Base-by-base conservation (phyloP, 2,329 filamentous ascomycete species). In the Diplocarpon mali region DNA sequence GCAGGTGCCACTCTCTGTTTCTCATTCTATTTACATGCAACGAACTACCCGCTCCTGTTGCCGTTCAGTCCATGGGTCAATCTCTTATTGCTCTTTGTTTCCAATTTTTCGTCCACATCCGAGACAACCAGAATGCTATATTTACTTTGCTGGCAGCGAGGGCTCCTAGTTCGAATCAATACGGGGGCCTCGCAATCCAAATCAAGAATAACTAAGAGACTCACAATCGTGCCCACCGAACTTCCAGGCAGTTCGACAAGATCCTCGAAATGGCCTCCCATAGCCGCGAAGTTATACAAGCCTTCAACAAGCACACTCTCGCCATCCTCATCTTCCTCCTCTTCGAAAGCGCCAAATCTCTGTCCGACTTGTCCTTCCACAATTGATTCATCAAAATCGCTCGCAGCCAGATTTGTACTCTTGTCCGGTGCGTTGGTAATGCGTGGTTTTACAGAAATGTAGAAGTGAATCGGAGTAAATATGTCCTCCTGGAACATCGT, bases 251-350 rank as follows among this genome's bases (percentile, higher is more conserved):
- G 35, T 24, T 46, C 45, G 14, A 56, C 47, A 37, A 50, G 30
- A 13, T 56, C 53, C 38, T 55, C 54, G 24, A 53, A 56, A 10
- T 43, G 38, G 0, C 51, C 53, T 0, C 46, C 45, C 32, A 55
- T 35, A 12, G 49, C 47, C 2, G 54, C 51, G 38, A 56, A 56
- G 32, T 56, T 57, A 39, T 53, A 54, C 24, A 50, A 20, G 2
- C 54, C 54, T 38, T 51, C 44, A n/a, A 52, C 40, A 16, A 47
- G 42, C 7, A 40, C 43, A 15, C 48, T 41, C 11, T 38, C 32
- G 24, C 44, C 45, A 28, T 53, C 49, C 7, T 34, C 34, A n/a
- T 48, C 24, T 9, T 44, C 2, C 29, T 47, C 36, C 3, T 44
- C 42, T 13, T 35, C 45, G 24, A 42, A 40, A 1, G 50, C 50